These are phyloP conservation scores for Dipodascopsis uninucleata DNA, from an alignment of 805 yeast genomes.

Conservation along the genomic window DNA sequence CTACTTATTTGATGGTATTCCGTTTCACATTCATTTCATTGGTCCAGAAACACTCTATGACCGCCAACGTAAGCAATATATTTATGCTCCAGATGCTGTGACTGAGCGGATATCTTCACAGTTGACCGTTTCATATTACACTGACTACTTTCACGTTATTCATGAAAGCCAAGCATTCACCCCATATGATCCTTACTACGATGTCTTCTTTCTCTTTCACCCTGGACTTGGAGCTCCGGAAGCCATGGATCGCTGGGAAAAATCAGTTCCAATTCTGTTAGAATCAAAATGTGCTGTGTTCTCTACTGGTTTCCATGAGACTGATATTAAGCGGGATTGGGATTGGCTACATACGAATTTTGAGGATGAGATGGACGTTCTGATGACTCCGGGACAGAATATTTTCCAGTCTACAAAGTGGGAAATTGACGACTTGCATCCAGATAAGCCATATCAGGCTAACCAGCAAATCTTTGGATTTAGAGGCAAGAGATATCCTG, in stretches of 20 bases:
- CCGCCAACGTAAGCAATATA: constrained; percentile 59
- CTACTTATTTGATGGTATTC: constrained; percentile 74
- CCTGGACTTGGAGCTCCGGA: constrained; percentile 90
- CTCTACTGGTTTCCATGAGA: constrained; percentile 82
- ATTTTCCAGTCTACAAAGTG: constrained; percentile 83
- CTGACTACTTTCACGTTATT: constrained; percentile 84
- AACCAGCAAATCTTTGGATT: constrained; percentile 87
- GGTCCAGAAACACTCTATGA: constrained; percentile 91
- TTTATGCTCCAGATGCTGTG: constrained; percentile 47
- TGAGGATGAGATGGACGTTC: constrained; percentile 71
- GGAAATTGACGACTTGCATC: constrained; percentile 88
- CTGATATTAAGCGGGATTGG: constrained; percentile 67
- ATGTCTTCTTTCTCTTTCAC: constrained; percentile 88
- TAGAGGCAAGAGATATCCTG: constrained; percentile 96
- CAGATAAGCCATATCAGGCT: constrained; percentile 89
- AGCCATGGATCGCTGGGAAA: constrained; percentile 73
- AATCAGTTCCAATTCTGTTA: constrained; percentile 77
- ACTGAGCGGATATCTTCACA: constrained; percentile 55
- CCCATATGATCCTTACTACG: constrained; percentile 97
- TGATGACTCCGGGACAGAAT: constrained; percentile 71
- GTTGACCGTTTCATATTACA: constrained; percentile 73
- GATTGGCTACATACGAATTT: constrained; percentile 64
- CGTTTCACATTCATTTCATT: constrained; percentile 82
- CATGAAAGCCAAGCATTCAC: constrained; percentile 92
- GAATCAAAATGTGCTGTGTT: constrained; percentile 92